A percentile compares a stretch with the other conserved stretches of the same genome.
Conservation (phyloP, 106 monocot genomes). For the Agapanthus africanus region DNA sequence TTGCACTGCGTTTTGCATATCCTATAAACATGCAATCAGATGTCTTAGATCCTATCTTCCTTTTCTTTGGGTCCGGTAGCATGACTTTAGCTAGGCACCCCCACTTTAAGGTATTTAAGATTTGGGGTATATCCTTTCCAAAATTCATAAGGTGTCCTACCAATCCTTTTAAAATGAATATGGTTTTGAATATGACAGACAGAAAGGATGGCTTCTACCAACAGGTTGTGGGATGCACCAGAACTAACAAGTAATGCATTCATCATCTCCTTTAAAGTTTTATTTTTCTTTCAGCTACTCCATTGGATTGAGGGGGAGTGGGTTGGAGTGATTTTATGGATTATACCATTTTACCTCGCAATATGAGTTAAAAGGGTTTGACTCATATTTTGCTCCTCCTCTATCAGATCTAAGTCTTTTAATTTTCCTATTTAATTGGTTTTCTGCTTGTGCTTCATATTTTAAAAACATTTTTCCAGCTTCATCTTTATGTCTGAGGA, state of each 20-base stretch:
- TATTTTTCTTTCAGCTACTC: not conserved
- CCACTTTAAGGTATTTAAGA: not conserved
- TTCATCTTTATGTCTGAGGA: too few species aligned
- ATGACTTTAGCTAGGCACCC: not conserved
- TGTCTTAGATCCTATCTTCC: not conserved
- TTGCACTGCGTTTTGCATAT: not conserved
- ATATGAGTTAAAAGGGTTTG: not conserved
- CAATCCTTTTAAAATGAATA: not conserved
- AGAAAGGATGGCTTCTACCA: not conserved
- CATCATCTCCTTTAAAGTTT: not conserved
- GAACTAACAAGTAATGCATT: conserved; percentile 8
- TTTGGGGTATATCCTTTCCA: not conserved
- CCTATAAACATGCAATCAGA: not conserved
- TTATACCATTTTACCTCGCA: not conserved
- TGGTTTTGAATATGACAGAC: conserved; percentile 1
- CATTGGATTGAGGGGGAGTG: not conserved
- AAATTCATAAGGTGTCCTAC: conserved; percentile 1
- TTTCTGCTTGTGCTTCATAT: not conserved
- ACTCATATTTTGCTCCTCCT: not conserved
- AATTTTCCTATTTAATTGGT: conserved; percentile 3
- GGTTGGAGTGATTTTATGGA: not conserved
- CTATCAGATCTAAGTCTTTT: conserved; percentile 4
- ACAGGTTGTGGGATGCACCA: not conserved
- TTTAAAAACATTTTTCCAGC: not conserved
- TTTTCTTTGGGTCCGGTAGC: conserved; percentile 1